Percentiles rank a stretch among this genome's conserved stretches.
Conservation (phyloP, 805 yeast genomes). For the Ogataea chonburiensis region DNA sequence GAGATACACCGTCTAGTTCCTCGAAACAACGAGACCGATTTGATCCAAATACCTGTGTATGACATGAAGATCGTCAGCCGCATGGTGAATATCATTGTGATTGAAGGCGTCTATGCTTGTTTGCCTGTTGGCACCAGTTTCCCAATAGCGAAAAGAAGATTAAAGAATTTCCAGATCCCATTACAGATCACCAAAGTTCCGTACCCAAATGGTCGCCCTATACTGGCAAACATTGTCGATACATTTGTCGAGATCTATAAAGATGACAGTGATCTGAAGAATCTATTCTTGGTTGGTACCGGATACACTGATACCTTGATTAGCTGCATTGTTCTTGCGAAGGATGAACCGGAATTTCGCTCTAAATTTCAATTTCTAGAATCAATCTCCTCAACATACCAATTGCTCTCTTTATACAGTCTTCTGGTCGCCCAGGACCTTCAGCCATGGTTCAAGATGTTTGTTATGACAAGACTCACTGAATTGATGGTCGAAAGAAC, state of each 20-base stretch:
- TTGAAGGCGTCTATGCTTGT: conserved; percentile 70
- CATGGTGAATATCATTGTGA: conserved; percentile 59
- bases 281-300: conserved; percentile 59
- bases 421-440: conserved; percentile 51
- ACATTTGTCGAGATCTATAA: conserved; percentile 37
- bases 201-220: conserved; percentile 14
- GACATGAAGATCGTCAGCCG: conserved; percentile 77
- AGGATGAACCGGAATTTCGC: conserved; percentile 4
- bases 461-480: conserved; percentile 51
- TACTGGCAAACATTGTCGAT: conserved; percentile 29
- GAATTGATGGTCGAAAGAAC: conserved; percentile 51
- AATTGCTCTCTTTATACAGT: conserved; percentile 59
- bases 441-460: conserved; percentile 44
- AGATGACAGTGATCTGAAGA: conserved; percentile 47
- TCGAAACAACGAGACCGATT: conserved; percentile 31
- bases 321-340: conserved; percentile 42
- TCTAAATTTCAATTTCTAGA: conserved; percentile 35
- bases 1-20: conserved; percentile 41
- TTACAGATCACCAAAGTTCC: conserved; percentile 25
- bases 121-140: conserved; percentile 58
- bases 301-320: conserved; percentile 62
- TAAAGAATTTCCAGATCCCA: conserved; percentile 45
- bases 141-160: conserved; percentile 57
- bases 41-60: conserved; percentile 72
- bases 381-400: conserved; percentile 59